Base-by-base conservation (phyloP, 2,329 filamentous ascomycete genomes). In the Penicillium sp. region DNA sequence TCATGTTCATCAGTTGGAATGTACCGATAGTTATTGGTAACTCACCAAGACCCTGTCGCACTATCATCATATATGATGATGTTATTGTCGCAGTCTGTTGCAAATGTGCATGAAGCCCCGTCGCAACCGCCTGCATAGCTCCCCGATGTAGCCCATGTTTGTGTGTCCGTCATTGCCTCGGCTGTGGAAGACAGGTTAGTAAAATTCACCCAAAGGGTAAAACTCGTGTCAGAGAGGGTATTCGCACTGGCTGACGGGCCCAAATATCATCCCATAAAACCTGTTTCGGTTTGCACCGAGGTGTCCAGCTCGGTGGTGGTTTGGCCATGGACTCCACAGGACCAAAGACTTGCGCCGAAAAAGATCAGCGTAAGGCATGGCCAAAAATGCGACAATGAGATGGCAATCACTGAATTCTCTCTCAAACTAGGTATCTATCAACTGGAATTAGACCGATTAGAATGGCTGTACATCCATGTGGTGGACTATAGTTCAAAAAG, bases 11-110 rank as follows among this genome's bases (percentile, higher is more conserved):
- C 4, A 15, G 10, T 6, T 19, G 17, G 3, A 19, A 50, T 12
- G 12, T 6, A 27, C 23, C 19, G 15, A 8, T 4, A n/a, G 19
- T 2, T 3, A 19, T 9, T n/a, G 2, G 10, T 3, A 6, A 53
- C 50, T 29, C 17, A 53, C 50, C 50, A 53, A 13, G n/a, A 25
- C 21, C 19, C 9, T 7, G 9, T 27, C 4, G 4, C 7, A 9
- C 41, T 41, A 45, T 53, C 21, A 45, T 53, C 50, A 27, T 53
- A 53, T 9, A 15, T 38, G 15, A 53, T 45, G 15, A 37, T 37
- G 17, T n/a, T n/a, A 37, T 37, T 37, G 1, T 37, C 7, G 35
- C 35, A 37, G 6, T n/a, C 4, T 37, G 17, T 37, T 17, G 35
- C 17, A 37, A 8, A 37, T 37, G 17, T n/a, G 35, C 35, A 37